Conservation (phyloP, 352 stramenopile species). For the Thalassiosira livingstoniorum region DNA sequence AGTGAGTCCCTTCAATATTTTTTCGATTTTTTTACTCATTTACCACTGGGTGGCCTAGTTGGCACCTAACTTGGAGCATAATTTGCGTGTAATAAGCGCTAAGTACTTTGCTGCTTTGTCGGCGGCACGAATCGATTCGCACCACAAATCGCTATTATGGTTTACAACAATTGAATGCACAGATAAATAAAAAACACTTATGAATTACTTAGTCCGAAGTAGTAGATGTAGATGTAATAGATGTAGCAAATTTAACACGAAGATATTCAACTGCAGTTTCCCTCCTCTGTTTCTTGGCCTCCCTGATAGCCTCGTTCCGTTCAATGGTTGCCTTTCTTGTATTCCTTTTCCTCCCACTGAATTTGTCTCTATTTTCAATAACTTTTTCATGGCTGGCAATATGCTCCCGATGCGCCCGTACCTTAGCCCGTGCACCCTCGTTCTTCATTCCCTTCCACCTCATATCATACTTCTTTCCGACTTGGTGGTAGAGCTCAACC, state of each 20-base stretch:
- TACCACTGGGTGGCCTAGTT: not conserved
- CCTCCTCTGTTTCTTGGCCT: not conserved
- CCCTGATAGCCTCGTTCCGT: not conserved
- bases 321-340: not conserved
- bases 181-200: not conserved
- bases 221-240: not conserved
- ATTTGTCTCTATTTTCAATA: not conserved
- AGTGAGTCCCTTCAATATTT: too few relatives aligned
- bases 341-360: not conserved
- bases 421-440: not conserved
- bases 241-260: not conserved
- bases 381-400: not conserved
- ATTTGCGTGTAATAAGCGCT: too few relatives aligned
- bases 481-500: conserved; percentile 17
- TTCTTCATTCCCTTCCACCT: not conserved
- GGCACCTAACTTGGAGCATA: not conserved
- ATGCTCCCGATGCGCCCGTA: not conserved
- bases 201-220: too few relatives aligned
- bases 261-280: not conserved
- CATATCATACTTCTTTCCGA: not conserved
- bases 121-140: too few relatives aligned
- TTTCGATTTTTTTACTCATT: too few relatives aligned
- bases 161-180: not conserved
- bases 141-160: too few relatives aligned
- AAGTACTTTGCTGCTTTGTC: too few relatives aligned